Base-by-base conservation (phyloP, 176 grass and related monocot species). In the Carex pumila region DNA sequence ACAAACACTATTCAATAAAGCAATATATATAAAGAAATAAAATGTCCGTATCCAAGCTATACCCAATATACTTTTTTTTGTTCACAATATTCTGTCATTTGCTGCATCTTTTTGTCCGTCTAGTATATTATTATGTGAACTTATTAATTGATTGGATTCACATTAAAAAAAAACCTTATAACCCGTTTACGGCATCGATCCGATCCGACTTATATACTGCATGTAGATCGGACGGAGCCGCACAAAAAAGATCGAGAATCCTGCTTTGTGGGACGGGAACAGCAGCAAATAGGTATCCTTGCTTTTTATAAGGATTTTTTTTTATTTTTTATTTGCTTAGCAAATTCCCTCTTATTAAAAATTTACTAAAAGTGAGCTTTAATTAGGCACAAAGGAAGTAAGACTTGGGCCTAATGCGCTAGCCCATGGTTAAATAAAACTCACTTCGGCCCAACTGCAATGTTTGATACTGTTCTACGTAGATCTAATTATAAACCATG, bases 371-470 rank as follows among this genome's bases (percentile, higher is more conserved):
- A 17, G 7, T 57, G 22, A 13, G 25, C 73, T 78, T 57, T 78
- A 78, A 78, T 78, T 78, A 57, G 73, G 50, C 14, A 78, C 50
- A 78, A 78, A 78, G 73, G 22, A 78, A 55, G 13, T 78, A 0
- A 2, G 31, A 32, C 32, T 57, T 78, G 73, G 73, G 73, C 73
- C 73, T 78, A 34, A 18, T 31, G 29, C 5, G 15, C 5, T 32
- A 75, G 43, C 71, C 47, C 43, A 17, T 32, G 22, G 25, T 56
- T 32, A 12, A 29, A 55, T 50, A 56, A 77, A 12, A 77, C 22
- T 75, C 29, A 1, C 7, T 13, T 55, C 17, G 21, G 25, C 72
- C 72, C 49, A 55, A 76, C 30, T 75, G 45, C 47, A 74, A 52
- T 75, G 47, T 15, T 3, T 12, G 17, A 75, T 9, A 75, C 47